phyloP scores from a whole-genome alignment of 768 basidiomycete genomes.

The Coprinopsis cinerea region DNA sequence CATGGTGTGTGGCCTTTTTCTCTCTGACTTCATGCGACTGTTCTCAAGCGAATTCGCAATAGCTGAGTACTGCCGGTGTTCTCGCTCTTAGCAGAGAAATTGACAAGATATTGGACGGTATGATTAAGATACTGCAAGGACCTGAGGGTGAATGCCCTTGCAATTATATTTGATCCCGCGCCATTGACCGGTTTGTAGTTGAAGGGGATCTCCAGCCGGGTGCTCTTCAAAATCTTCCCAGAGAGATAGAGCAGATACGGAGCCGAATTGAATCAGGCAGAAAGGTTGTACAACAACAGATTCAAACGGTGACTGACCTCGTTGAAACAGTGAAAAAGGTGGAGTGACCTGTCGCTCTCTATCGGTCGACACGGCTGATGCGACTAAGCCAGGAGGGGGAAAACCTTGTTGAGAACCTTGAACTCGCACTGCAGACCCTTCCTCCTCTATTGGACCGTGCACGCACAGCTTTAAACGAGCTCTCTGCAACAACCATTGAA shows the following conservation, averaged over 20 bases:
- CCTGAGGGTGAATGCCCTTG: neutral
- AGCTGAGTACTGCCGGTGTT: neutral
- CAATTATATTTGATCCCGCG: neutral
- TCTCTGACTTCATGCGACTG: neutral
- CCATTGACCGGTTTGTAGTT: no score
- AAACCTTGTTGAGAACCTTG: slow-evolving; percentile 23
- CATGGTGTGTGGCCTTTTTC: neutral
- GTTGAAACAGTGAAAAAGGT: neutral
- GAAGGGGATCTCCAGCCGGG: no score
- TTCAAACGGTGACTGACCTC: neutral
- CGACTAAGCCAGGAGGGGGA: neutral
- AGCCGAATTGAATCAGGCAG: neutral
- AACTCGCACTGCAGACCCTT: slow-evolving; percentile 21
- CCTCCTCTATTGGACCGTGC: slow-evolving; percentile 22
- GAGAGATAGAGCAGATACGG: neutral
- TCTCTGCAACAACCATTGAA: slow-evolving; percentile 41
- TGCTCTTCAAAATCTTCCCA: neutral
- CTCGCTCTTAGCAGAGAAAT: neutral
- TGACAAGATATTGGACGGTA: neutral
- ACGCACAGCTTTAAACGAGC: slow-evolving; percentile 31
- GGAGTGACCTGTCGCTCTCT: neutral
- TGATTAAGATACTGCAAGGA: no score
- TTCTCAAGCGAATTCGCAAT: neutral
- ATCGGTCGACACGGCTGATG: neutral
- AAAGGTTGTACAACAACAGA: neutral